phyloP scores from a whole-genome alignment of 1,284 basidiomycete genomes.

The Leccinum subfulvum region DNA sequence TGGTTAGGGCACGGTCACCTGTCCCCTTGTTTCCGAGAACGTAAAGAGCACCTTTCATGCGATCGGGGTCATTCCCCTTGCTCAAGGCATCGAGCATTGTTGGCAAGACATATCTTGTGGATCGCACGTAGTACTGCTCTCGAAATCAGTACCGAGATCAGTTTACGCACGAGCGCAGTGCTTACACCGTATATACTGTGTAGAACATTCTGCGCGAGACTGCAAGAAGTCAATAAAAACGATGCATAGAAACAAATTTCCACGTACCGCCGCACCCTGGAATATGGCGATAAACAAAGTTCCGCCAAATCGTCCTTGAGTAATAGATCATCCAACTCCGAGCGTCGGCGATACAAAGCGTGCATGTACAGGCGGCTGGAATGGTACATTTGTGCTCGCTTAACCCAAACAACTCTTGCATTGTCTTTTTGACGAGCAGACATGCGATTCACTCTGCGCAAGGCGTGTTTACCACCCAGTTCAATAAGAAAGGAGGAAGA shows the following conservation, averaged over 20 bases:
- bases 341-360: slow-evolving; percentile 78
- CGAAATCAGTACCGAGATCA: slow-evolving; percentile 9
- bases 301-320: slow-evolving; percentile 74
- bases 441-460: slow-evolving; percentile 57
- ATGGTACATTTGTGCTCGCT: slow-evolving; percentile 79
- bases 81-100: slow-evolving; percentile 70
- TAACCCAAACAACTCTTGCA: slow-evolving; percentile 73
- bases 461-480: background rate
- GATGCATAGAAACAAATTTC: background rate
- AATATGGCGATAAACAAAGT: slow-evolving; percentile 84
- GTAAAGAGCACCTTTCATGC: slow-evolving; percentile 94
- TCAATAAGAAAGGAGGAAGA: background rate
- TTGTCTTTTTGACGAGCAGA: slow-evolving; percentile 75
- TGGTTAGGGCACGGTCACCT: slow-evolving; percentile 37
- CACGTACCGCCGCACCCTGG: slow-evolving; percentile 68
- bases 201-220: slow-evolving; percentile 73
- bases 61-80: slow-evolving; percentile 84
- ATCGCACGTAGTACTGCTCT: slow-evolving; percentile 75
- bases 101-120: slow-evolving; percentile 66
- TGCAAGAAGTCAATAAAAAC: slow-evolving; percentile 28
- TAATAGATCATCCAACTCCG: slow-evolving; percentile 77
- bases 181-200: slow-evolving; percentile 67
- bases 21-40: slow-evolving; percentile 80
- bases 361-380: slow-evolving; percentile 74
- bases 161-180: background rate